Conservation (phyloP, 768 basidiomycete species). For the Pulveroboletus sp. region DNA sequence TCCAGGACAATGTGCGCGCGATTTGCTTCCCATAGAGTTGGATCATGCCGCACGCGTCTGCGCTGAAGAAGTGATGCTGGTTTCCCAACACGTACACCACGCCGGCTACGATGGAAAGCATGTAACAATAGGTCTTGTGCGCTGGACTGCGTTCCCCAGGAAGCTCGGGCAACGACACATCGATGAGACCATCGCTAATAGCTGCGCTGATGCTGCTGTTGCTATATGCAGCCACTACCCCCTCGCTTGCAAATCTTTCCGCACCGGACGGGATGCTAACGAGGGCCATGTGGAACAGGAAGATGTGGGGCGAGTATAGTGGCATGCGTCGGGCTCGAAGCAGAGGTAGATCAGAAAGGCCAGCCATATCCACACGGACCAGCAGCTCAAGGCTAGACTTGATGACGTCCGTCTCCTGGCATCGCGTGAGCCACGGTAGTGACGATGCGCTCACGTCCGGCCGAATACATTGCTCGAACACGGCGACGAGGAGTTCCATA, state of each 20-base stretch:
- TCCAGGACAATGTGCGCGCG: slow-evolving; percentile 74
- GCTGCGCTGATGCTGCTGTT: slow-evolving; percentile 74
- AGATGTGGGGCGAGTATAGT: slow-evolving; percentile 71
- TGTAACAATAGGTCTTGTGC: slow-evolving; percentile 78
- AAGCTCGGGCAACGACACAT: slow-evolving; percentile 61
- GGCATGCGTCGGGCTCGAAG: slow-evolving; percentile 61
- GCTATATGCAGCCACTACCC: slow-evolving; percentile 75
- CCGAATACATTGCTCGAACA: slow-evolving; percentile 78
- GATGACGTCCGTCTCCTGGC: slow-evolving; percentile 79
- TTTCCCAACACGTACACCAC: slow-evolving; percentile 61
- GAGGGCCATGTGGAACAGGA: slow-evolving; percentile 83
- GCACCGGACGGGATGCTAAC: slow-evolving; percentile 74
- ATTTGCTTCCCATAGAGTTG: slow-evolving; percentile 84
- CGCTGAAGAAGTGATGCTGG: slow-evolving; percentile 74
- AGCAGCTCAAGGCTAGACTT: slow-evolving; percentile 71
- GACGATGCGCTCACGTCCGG: slow-evolving; percentile 66
- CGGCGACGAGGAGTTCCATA: slow-evolving; percentile 74
- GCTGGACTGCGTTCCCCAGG: slow-evolving; percentile 75
- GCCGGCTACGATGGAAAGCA: slow-evolving; percentile 75
- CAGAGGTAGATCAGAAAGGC: slow-evolving; percentile 61
- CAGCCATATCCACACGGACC: slow-evolving; percentile 62
- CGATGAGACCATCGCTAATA: slow-evolving; percentile 72
- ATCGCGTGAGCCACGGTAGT: slow-evolving; percentile 70
- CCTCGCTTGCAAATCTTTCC: slow-evolving; percentile 81
- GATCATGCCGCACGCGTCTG: slow-evolving; percentile 81